Evolutionary conservation across 139 green algal genomes (phyloP), one percentile per base, ranked within the genome.

Genomic region (Pedinophyceae sp.): DNA sequence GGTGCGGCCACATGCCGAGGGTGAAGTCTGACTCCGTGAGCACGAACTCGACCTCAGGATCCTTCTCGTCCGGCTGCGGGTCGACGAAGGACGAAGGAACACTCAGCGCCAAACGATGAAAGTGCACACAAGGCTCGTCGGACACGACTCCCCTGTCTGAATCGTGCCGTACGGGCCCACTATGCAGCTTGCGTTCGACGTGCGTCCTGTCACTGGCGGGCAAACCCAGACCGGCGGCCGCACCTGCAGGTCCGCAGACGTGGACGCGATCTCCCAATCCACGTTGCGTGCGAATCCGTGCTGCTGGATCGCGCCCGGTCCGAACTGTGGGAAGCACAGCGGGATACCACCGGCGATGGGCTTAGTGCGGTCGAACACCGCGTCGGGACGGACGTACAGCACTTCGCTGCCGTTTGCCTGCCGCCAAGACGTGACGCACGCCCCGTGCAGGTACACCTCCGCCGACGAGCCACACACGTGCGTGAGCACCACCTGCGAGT

Each of bases 311-410:
- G 62, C 57, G 25, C 85, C 82, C 2, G 89, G 89, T 6, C 89
- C 88, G 67, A 97, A 96, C 73, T 94, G 83, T 13, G 90, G 90
- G 67, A 98, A 98, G 83, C 90, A 98, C 60, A 89, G 79, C 2
- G 90, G 90, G 27, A 96, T 80, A 51, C 90, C 90, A 19, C 86
- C 86, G 22, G 61, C 80, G 61, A 93, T 93, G 47, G 85, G 83
- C 73, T 95, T 95, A 27, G 60, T 73, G 53, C 85, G 88, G 67
- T 95, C 87, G 55, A 96, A 97, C 38, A 87, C 76, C 26, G 90
- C 88, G 58, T 98, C 91, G 6, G 90, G 88, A 3, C 89, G 71
- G 27, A 95, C 75, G 59, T 91, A 97, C 23, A 98, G 75, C 22
- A 97, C 73, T 60, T 98, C 89, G 47, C 90, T 76, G 1, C 82